Conservation (phyloP, 2,329 filamentous ascomycete genomes). For the Microdochium paspali region DNA sequence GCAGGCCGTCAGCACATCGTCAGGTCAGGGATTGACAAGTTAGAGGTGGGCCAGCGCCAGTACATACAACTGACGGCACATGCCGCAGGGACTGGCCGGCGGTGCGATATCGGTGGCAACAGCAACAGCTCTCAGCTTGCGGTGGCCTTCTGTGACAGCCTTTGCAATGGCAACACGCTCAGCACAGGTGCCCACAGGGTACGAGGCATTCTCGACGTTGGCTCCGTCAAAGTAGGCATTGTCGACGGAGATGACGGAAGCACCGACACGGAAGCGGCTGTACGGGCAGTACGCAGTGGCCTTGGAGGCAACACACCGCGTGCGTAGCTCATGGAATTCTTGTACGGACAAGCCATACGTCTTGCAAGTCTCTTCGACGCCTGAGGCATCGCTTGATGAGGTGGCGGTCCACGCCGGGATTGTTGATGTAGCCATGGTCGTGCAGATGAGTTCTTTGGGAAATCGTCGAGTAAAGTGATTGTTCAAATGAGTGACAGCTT, state of each 20-base stretch:
- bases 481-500: not conserved
- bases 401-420: not conserved
- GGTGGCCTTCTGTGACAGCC: constrained; percentile 55
- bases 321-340: constrained; percentile 57
- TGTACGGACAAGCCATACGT: constrained; percentile 41
- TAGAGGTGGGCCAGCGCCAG: not conserved
- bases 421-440: not conserved
- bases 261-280: constrained; percentile 85
- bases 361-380: constrained; percentile 22
- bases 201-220: constrained; percentile 88
- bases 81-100: constrained; percentile 75
- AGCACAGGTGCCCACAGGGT: constrained; percentile 91
- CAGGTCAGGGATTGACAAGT: not conserved
- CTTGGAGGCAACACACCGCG: constrained; percentile 62
- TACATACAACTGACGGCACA: constrained; percentile 86
- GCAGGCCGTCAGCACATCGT: not conserved
- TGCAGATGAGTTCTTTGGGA: not conserved
- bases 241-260: constrained; percentile 54
- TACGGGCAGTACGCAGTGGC: constrained; percentile 82
- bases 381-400: constrained; percentile 6
- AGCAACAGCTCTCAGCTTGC: constrained; percentile 65
- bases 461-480: not conserved
- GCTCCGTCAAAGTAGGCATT: constrained; percentile 59
- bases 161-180: constrained; percentile 83
- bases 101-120: constrained; percentile 72